phyloP scores from a whole-genome alignment of 768 basidiomycete genomes.

The Tephrocybe sp. region DNA sequence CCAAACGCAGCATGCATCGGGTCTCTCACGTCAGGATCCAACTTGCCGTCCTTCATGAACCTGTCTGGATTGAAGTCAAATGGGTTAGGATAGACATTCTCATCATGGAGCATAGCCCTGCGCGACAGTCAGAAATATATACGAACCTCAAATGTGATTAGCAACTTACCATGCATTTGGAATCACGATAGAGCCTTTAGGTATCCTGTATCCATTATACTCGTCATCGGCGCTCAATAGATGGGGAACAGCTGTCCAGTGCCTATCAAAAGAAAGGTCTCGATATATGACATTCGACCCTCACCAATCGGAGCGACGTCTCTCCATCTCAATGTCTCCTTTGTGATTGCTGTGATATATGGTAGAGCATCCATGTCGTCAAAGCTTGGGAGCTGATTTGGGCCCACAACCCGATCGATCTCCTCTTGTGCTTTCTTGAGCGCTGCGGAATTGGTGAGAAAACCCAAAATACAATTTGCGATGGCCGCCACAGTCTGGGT shows the following conservation, averaged over 20 bases:
- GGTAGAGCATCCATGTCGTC: too few species aligned
- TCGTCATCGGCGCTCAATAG: constrained; percentile 20
- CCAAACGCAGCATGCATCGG: constrained; percentile 20
- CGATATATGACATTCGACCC: too few species aligned
- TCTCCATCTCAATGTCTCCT: too few species aligned
- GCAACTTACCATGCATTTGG: constrained; percentile 29
- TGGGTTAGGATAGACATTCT: constrained; percentile 30
- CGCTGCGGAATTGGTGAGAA: constrained; percentile 24
- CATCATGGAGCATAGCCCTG: constrained; percentile 35
- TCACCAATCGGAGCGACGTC: not conserved
- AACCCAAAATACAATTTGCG: constrained; percentile 23
- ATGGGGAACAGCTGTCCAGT: constrained; percentile 23
- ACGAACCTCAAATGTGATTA: not conserved
- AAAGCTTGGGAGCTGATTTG: too few species aligned
- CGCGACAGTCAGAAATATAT: not conserved
- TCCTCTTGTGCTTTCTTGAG: too few species aligned
- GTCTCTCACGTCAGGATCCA: constrained; percentile 16
- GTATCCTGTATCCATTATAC: constrained; percentile 26
- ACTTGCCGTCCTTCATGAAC: too few species aligned
- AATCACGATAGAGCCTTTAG: constrained; percentile 26
- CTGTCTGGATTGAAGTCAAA: constrained; percentile 35
- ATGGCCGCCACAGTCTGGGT: constrained; percentile 23
- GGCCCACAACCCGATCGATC: too few species aligned
- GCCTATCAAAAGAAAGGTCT: too few species aligned
- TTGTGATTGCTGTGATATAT: too few species aligned